These are phyloP conservation scores for Syzygium aromaticum DNA, from an alignment of 345 rosid genomes.

Conservation along the genomic window DNA sequence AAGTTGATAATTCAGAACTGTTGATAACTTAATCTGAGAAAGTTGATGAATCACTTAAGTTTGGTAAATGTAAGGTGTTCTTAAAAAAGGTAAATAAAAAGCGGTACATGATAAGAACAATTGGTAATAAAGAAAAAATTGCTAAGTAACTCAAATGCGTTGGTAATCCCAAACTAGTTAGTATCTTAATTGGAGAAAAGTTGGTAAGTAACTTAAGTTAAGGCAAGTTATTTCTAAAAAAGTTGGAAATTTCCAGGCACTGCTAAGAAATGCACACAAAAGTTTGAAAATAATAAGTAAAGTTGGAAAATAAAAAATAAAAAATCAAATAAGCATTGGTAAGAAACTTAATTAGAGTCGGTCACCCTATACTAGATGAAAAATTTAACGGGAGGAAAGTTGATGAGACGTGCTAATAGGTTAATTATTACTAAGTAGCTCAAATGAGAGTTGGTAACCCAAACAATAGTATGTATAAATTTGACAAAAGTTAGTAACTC, in stretches of 20 bases:
- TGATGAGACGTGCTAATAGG: too few relatives aligned
- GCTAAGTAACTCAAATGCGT: not conserved
- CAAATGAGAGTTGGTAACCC: not conserved
- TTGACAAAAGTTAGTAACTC: not conserved
- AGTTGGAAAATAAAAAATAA: too few relatives aligned
- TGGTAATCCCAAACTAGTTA: not conserved
- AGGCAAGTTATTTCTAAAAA: not conserved
- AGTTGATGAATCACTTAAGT: not conserved
- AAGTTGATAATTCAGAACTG: too few relatives aligned
- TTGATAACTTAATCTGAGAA: not conserved
- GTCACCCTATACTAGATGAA: too few relatives aligned
- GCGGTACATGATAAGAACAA: not conserved
- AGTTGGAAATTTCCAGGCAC: too few relatives aligned
- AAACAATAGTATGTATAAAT: not conserved
- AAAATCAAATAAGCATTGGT: not conserved
- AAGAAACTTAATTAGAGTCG: not conserved
- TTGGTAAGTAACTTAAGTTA: too few relatives aligned
- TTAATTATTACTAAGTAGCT: not conserved
- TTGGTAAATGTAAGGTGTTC: not conserved
- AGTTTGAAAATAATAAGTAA: too few relatives aligned
- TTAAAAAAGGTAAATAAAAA: not conserved
- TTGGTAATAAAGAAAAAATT: not conserved
- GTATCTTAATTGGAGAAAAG: too few relatives aligned
- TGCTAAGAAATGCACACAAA: too few relatives aligned
- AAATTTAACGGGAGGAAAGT: too few relatives aligned